Conservation (phyloP, 257 asterid genomes). For the Solanum lycopersicoides region DNA sequence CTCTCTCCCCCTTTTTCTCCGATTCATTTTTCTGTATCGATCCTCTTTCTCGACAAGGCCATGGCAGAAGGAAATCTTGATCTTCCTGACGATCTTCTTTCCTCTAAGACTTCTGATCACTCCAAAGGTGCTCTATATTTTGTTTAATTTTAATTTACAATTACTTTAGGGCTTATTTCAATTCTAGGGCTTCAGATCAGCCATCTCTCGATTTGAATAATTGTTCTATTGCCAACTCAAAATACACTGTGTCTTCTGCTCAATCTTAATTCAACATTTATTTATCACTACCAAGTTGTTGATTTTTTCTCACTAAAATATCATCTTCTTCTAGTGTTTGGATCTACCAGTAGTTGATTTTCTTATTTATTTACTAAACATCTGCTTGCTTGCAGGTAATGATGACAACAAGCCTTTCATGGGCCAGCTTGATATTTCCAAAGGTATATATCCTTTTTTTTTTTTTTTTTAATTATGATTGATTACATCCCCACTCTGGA, state of each 20-base stretch:
- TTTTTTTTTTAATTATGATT: not conserved
- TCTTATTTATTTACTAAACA: slow-evolving; percentile 6
- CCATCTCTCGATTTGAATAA: not conserved
- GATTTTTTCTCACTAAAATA: not conserved
- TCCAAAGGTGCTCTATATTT: slow-evolving; percentile 47
- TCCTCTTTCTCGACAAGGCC: slow-evolving; percentile 7
- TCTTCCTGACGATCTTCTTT: slow-evolving; percentile 70
- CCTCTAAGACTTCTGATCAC: slow-evolving; percentile 56
- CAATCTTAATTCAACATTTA: not conserved
- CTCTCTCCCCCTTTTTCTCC: not conserved
- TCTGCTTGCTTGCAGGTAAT: slow-evolving; percentile 34
- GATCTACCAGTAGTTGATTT: not conserved
- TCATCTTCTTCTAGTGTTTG: not conserved
- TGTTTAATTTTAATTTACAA: not conserved
- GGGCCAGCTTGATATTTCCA: slow-evolving; percentile 66
- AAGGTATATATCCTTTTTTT: slow-evolving; percentile 33
- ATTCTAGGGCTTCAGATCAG: slow-evolving; percentile 32
- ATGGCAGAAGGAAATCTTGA: slow-evolving; percentile 77
- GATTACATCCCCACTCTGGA: not conserved
- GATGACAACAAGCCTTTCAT: slow-evolving; percentile 59
- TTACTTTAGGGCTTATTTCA: slow-evolving; percentile 3
- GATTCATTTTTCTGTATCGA: slow-evolving; percentile 3
- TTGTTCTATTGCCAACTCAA: not conserved
- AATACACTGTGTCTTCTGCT: not conserved
- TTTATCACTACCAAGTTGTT: not conserved